Evolutionary conservation across 495 filamentous ascomycete genomes (phyloP), one percentile per base, ranked within the genome.

Genomic region (Annulohypoxylon bovei): DNA sequence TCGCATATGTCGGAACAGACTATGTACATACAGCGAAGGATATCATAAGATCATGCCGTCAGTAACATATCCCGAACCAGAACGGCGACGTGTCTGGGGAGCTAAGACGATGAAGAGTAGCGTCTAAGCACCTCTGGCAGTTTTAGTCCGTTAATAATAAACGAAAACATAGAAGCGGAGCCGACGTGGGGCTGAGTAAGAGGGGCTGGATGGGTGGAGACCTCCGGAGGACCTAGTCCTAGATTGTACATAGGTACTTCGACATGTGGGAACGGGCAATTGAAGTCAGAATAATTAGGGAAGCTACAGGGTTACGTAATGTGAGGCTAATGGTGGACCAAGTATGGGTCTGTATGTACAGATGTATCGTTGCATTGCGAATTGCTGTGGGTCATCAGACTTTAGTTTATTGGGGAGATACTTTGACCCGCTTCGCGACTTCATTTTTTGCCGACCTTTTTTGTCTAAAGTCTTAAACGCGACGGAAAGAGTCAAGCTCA

Each of bases 141-240:
- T n/a, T n/a, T n/a, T 72, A 33, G 70, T 58, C 70, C 70, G 70
- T 56, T 39, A 56, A 30, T 42, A n/a, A 40, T n/a, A 40, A 7
- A 35, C 5, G 33, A 35, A 35, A 27, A 49, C 22, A 52, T 28
- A 30, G 33, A 16, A 68, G 69, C 69, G 69, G 69, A 64, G 54
- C 65, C 65, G 60, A 59, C 40, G 52, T 62, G 60, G 65, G 61
- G 70, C 65, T 72, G 70, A 72, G 65, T 68, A 68, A 68, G 56
- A 55, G 46, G 44, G 44, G 37, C 37, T 3, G 16, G 22, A 23
- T 14, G 42, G 46, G 33, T 60, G 54, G 49, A 61, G 57, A 62
- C 20, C 37, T 49, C 56, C 54, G 63, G 54, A 53, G 54, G 28
- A 35, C 55, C 46, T 53, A 23, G 33, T 60, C 63, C 46, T 60